A percentile compares a stretch with the other conserved stretches of the same genome.
Conservation (phyloP, 106 monocot species). For the Alisma plantagoaquatica region DNA sequence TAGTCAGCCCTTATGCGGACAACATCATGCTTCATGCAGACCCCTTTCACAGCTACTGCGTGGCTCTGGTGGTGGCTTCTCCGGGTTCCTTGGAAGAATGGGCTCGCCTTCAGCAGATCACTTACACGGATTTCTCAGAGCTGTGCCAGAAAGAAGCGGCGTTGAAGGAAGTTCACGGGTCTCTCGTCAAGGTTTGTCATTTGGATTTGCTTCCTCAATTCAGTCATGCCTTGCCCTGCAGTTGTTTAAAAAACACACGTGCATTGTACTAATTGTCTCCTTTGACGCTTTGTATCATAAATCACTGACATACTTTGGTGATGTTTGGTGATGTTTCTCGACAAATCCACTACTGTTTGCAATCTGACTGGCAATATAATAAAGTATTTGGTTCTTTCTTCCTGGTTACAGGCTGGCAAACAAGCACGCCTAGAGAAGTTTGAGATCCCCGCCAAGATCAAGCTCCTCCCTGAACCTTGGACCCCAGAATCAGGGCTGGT, state of each 20-base stretch:
- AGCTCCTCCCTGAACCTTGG: slow-evolving; percentile 74
- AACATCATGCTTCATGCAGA: slow-evolving; percentile 93
- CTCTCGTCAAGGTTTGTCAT: slow-evolving; percentile 77
- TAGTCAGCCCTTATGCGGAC: slow-evolving; percentile 75
- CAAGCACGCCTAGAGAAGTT: slow-evolving; percentile 64
- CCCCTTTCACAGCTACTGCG: slow-evolving; percentile 75
- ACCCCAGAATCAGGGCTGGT: slow-evolving; percentile 93
- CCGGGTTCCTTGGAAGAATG: slow-evolving; percentile 55
- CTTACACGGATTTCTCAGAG: slow-evolving; percentile 42
- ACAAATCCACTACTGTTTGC: too few relatives aligned
- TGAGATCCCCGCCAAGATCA: slow-evolving; percentile 81
- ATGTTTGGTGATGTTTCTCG: too few relatives aligned
- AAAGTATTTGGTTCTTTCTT: too few relatives aligned
- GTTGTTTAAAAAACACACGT: too few relatives aligned
- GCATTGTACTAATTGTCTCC: too few relatives aligned
- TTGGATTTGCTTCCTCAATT: too few relatives aligned
- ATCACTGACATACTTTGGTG: too few relatives aligned
- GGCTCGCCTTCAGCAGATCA: slow-evolving; percentile 62
- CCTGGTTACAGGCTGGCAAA: slow-evolving; percentile 44
- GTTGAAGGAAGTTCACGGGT: slow-evolving; percentile 72
- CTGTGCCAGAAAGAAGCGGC: slow-evolving; percentile 60
- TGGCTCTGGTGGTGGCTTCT: slow-evolving; percentile 71
- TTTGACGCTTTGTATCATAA: too few relatives aligned
- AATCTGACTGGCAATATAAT: too few relatives aligned
- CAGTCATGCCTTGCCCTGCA: too few relatives aligned